These are phyloP conservation scores for Phaeosphaeria sp. DNA, from an alignment of 2,329 filamentous ascomycete genomes.

Conservation along the genomic window DNA sequence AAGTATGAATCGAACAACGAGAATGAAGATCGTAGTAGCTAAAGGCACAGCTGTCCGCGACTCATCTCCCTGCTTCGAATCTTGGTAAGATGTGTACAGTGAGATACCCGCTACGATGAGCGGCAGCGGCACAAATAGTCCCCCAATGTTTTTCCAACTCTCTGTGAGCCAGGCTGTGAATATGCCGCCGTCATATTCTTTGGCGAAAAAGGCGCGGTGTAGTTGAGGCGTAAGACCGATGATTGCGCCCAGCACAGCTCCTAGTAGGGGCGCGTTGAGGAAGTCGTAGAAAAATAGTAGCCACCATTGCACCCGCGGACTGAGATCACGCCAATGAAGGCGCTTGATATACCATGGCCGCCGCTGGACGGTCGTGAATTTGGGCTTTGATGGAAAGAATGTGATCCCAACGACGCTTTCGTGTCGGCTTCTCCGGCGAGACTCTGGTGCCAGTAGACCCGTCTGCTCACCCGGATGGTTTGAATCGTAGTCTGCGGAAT, in stretches of 20 bases:
- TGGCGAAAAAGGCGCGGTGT: constrained; percentile 34
- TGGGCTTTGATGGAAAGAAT: constrained; percentile 41
- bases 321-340: constrained; percentile 29
- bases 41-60: constrained; percentile 12
- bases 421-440: constrained; percentile 12
- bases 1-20: constrained; percentile 33
- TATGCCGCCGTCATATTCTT: constrained; percentile 31
- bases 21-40: constrained; percentile 31
- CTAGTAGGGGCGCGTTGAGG: constrained; percentile 38
- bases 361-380: constrained; percentile 27
- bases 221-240: constrained; percentile 34
- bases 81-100: constrained; percentile 33
- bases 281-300: constrained; percentile 42
- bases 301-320: constrained; percentile 35
- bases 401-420: constrained; percentile 29
- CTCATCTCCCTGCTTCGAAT: constrained; percentile 12
- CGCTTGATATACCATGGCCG: constrained; percentile 34
- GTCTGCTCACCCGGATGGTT: constrained; percentile 22
- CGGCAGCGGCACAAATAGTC: constrained; percentile 37
- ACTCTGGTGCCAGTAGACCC: constrained; percentile 9
- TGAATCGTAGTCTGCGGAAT: constrained; percentile 7
- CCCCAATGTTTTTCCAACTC: constrained; percentile 35
- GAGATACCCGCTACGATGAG: constrained; percentile 39
- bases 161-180: constrained; percentile 42
- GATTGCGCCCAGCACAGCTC: constrained; percentile 32